A percentile compares a stretch with the other conserved stretches of the same genome.
Conservation (phyloP, 129 eudicot species). For the Glebionis coronaria region DNA sequence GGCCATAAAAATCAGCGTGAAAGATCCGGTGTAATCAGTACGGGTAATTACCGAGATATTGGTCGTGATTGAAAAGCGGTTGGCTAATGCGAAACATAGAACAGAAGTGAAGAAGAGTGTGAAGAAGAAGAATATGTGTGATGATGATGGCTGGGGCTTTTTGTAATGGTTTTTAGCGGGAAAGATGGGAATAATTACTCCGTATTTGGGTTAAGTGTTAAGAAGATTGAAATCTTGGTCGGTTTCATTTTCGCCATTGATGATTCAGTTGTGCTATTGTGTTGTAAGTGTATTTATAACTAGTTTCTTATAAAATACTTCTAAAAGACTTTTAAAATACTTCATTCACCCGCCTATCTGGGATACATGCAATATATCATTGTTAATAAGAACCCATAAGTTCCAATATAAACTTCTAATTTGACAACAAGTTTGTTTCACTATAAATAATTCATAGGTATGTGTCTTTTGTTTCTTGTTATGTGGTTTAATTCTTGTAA, state of each 20-base stretch:
- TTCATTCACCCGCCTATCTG: too few species aligned
- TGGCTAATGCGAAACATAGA: slow-evolving; percentile 28
- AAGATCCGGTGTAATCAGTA: slow-evolving; percentile 30
- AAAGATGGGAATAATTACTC: too few species aligned
- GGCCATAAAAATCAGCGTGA: slow-evolving; percentile 42
- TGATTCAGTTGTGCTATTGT: slow-evolving; percentile 27
- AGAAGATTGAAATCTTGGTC: slow-evolving; percentile 37
- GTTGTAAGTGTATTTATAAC: too few species aligned
- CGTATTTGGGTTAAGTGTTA: slow-evolving; percentile 39
- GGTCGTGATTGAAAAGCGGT: slow-evolving; percentile 9
- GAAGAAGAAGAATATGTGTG: slow-evolving; percentile 25
- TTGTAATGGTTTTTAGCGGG: slow-evolving; percentile 30
- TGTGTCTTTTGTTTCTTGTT: too few species aligned
- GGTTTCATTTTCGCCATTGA: slow-evolving; percentile 51
- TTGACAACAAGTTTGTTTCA: too few species aligned
- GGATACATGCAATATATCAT: too few species aligned
- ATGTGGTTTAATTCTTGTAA: too few species aligned
- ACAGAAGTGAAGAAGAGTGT: slow-evolving; percentile 33
- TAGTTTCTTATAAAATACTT: too few species aligned
- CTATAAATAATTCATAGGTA: too few species aligned
- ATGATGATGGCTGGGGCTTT: slow-evolving; percentile 10
- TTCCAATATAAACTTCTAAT: too few species aligned
- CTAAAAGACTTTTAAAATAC: too few species aligned
- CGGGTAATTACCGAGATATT: slow-evolving; percentile 33
- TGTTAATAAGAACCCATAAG: too few species aligned